phyloP scores from a whole-genome alignment of 306 rosid species.

The Astragalus membranaceus region DNA sequence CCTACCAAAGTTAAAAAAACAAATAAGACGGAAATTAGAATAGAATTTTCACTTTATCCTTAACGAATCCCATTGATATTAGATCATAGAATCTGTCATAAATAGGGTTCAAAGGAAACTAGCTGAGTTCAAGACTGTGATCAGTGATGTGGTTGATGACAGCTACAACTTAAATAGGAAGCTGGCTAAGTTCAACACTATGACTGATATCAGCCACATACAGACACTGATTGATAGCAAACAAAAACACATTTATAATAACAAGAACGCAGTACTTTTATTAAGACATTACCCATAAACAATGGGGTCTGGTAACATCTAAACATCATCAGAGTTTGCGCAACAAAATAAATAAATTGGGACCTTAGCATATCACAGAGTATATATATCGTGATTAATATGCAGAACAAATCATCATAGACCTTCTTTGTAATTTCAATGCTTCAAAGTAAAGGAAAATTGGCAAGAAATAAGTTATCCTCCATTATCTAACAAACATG shows the following conservation, averaged over 20 bases:
- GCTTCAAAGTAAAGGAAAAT: background rate
- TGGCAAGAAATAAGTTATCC: background rate
- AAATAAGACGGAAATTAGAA: constrained; percentile 4
- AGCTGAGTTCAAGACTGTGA: background rate
- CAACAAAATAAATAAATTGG: background rate
- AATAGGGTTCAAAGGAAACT: constrained; percentile 4
- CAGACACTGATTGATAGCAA: background rate
- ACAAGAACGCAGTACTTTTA: background rate
- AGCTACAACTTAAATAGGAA: background rate
- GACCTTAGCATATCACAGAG: background rate
- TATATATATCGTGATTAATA: background rate
- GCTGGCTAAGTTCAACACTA: background rate
- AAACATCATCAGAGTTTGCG: background rate
- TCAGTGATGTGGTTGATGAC: background rate
- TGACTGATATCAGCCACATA: background rate
- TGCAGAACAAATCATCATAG: background rate
- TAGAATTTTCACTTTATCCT: background rate
- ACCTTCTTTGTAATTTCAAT: background rate
- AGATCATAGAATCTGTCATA: background rate
- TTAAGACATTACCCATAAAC: background rate
- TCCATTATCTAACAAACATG: background rate
- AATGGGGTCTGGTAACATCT: background rate
- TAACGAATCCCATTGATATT: constrained; percentile 6
- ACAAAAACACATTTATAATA: background rate
- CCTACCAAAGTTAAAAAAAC: constrained; percentile 45